Conservation (phyloP, 495 filamentous ascomycete species). For the Tricharina praecox region DNA sequence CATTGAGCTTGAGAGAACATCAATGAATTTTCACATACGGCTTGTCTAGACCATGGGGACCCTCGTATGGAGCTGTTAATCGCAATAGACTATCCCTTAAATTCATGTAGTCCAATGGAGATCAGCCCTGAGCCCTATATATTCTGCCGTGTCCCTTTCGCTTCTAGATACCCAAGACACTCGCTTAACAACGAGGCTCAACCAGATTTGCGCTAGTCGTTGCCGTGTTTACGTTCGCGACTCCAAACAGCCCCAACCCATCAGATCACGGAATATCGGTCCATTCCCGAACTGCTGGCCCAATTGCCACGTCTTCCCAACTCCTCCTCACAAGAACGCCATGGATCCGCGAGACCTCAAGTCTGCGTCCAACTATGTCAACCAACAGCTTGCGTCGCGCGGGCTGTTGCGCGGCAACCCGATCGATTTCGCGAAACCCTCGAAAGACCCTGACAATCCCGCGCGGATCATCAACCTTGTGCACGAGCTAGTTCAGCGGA, state of each 20-base stretch:
- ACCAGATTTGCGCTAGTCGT: neutral
- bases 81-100: too few relatives aligned
- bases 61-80: too few relatives aligned
- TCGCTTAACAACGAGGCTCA: neutral
- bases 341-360: conserved; percentile 71
- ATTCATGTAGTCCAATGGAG: too few relatives aligned
- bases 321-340: neutral
- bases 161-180: neutral
- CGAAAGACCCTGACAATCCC: conserved; percentile 56
- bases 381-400: conserved; percentile 81
- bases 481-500: conserved; percentile 63
- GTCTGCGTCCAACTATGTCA: conserved; percentile 85
- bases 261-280: too few relatives aligned
- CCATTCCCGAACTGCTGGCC: too few relatives aligned
- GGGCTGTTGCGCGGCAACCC: conserved; percentile 65
- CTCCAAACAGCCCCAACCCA: neutral
- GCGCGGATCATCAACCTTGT: conserved; percentile 77
- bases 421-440: conserved; percentile 72
- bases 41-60: too few relatives aligned
- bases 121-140: neutral
- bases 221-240: neutral
- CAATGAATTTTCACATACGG: too few relatives aligned
- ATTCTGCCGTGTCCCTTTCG: too few relatives aligned
- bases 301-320: neutral
- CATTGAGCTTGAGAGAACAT: too few relatives aligned